These are phyloP conservation scores for Aaosphaeria arxii DNA, from an alignment of 2,329 filamentous ascomycete species.

Conservation along the genomic window DNA sequence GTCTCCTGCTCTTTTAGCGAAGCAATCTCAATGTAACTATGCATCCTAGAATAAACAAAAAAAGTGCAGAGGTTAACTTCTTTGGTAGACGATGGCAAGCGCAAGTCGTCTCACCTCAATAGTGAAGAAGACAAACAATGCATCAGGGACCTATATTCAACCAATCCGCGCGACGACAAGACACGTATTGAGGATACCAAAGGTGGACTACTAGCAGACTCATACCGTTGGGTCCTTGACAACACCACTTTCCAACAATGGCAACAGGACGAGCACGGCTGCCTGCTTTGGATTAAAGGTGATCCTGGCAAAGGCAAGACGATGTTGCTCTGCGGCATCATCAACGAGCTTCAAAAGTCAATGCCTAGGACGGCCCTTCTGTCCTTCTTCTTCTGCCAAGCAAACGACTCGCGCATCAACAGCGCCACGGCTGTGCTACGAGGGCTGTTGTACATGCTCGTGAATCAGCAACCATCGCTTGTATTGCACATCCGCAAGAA, in stretches of 20 bases:
- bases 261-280: constrained; percentile 11
- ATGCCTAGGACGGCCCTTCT: constrained; percentile 1
- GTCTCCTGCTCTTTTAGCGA: background rate
- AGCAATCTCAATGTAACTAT: background rate
- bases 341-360: constrained; percentile 22
- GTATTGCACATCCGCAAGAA: constrained; percentile 32
- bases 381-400: constrained; percentile 45
- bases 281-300: constrained; percentile 35
- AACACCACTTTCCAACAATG: constrained; percentile 25
- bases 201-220: constrained; percentile 20
- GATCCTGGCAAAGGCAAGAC: constrained; percentile 23
- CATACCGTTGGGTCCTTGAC: constrained; percentile 34
- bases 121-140: background rate
- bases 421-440: constrained; percentile 41
- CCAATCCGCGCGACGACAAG: constrained; percentile 8
- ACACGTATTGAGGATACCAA: constrained; percentile 8
- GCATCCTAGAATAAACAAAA: no score
- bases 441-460: constrained; percentile 44
- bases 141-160: constrained; percentile 5
- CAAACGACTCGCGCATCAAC: constrained; percentile 36
- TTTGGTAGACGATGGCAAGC: no score
- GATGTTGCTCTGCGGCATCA: constrained; percentile 26
- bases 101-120: no score
- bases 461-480: constrained; percentile 31
- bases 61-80: no score